These are phyloP conservation scores for Ophiostoma sp. DNA, from an alignment of 2,329 filamentous ascomycete genomes.

Conservation along the genomic window DNA sequence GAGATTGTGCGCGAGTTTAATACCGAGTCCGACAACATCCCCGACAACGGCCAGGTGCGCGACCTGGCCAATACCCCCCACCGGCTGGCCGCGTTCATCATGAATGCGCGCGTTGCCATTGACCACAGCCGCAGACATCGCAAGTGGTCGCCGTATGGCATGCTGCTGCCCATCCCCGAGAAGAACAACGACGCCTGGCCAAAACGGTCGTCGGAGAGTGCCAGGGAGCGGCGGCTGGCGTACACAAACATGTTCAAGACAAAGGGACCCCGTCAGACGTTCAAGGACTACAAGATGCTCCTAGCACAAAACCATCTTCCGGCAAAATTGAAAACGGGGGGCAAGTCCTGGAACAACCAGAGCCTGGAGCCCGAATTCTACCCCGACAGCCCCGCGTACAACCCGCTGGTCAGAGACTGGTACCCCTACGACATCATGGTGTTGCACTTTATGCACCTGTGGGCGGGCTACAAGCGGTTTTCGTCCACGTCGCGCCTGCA, in stretches of 20 bases:
- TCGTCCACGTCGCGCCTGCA: conserved; percentile 48
- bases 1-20: conserved; percentile 50
- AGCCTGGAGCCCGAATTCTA: neutral
- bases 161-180: conserved; percentile 37
- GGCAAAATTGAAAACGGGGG: neutral
- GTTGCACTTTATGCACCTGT: conserved; percentile 64
- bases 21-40: conserved; percentile 33
- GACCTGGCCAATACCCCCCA: conserved; percentile 27
- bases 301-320: neutral
- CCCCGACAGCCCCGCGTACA: conserved; percentile 1
- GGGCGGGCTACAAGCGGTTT: conserved; percentile 56
- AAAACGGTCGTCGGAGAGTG: neutral
- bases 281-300: neutral
- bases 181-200: neutral
- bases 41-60: conserved; percentile 27
- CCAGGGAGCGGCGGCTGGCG: neutral
- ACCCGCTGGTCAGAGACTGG: conserved; percentile 1
- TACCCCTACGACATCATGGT: conserved; percentile 47
- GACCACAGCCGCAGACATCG: conserved; percentile 47
- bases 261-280: neutral
- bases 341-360: neutral
- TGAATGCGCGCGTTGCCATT: conserved; percentile 47
- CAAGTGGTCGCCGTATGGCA: conserved; percentile 47
- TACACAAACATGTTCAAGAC: neutral
- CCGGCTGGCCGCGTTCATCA: conserved; percentile 43